Base-by-base conservation (phyloP, 2,329 filamentous ascomycete genomes). In the Trichoderma sp. region DNA sequence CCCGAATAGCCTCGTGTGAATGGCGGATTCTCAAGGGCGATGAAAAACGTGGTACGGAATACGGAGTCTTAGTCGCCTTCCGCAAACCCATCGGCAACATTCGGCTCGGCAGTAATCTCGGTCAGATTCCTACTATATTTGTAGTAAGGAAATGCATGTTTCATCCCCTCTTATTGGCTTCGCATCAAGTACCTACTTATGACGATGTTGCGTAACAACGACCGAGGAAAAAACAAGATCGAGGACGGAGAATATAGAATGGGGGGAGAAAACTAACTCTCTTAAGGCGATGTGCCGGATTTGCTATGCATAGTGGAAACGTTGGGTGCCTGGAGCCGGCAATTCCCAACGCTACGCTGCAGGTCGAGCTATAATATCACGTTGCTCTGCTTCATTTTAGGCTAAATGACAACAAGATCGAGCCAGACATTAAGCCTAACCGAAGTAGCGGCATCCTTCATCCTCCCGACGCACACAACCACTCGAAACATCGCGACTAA, bases 61-160 rank as follows among this genome's bases (percentile, higher is more conserved):
- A 30, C 30, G 26, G 17, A 20, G 8, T 58, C 15, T 17, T 34
- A 61, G 28, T 43, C 55, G 32, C 55, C 28, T 50, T 20, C 57
- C 55, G 39, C 26, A 43, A 34, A 50, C 23, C 53, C 36, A 20
- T 50, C 55, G 26, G 66, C 55, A 32, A n/a, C 32, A 34, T 9
- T 68, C 63, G 43, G 47, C 32, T 68, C 66, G 66, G 66, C 66
- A 61, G 55, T 65, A 65, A 43, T 70, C 59, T 70, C 68, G 68
- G 68, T 62, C 26, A 12, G 61, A 50, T 61, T 26, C 11, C n/a
- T 34, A 32, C 39, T 59, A 12, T 43, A 9, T 61, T 17, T 20
- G n/a, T 34, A 26, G 17, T 57, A 5, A 50, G 17, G 13, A 50
- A 23, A 61, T 32, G 36, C 55, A 61, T 59, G 53, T n/a, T 47